A percentile compares a stretch with the other conserved stretches of the same genome.
These are phyloP conservation scores for Sphagnum tenellum DNA, from an alignment of 225 moss, liverwort and hornwort species.

Conservation along the genomic window DNA sequence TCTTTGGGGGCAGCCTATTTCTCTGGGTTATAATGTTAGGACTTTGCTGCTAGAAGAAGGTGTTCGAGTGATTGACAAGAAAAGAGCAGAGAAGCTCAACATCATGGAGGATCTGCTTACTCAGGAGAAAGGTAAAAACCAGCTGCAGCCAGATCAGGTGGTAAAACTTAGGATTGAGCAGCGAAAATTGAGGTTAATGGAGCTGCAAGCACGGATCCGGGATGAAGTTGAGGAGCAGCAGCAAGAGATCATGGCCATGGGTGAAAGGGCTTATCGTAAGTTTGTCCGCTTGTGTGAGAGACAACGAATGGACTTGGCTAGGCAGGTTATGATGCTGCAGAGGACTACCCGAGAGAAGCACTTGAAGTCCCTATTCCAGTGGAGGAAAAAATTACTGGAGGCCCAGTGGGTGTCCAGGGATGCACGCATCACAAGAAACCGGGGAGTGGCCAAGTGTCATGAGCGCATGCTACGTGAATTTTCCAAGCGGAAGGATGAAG, in stretches of 20 bases:
- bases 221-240: slow-evolving; percentile 99
- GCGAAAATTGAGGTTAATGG: slow-evolving; percentile 83
- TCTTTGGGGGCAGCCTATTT: slow-evolving; percentile 74
- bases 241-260: slow-evolving; percentile 99
- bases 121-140: slow-evolving; percentile 45
- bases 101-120: slow-evolving; percentile 46
- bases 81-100: slow-evolving; percentile 60
- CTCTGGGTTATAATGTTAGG: slow-evolving; percentile 80
- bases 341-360: slow-evolving; percentile 81
- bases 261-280: slow-evolving; percentile 93
- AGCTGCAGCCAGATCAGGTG: slow-evolving; percentile 50
- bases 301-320: slow-evolving; percentile 65
- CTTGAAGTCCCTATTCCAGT: slow-evolving; percentile 76
- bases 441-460: slow-evolving; percentile 96
- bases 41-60: slow-evolving; percentile 90
- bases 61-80: slow-evolving; percentile 78
- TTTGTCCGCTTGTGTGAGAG: slow-evolving; percentile 98
- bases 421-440: slow-evolving; percentile 84
- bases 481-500: slow-evolving; percentile 93
- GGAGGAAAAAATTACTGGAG: slow-evolving; percentile 94
- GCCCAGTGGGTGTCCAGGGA: slow-evolving; percentile 91
- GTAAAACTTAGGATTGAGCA: slow-evolving; percentile 86
- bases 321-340: slow-evolving; percentile 71
- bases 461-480: slow-evolving; percentile 94
- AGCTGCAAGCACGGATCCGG: slow-evolving; percentile 79